Conservation (phyloP, 2,329 filamentous ascomycete species). For the Arthrobotrys pseudoclavata region DNA sequence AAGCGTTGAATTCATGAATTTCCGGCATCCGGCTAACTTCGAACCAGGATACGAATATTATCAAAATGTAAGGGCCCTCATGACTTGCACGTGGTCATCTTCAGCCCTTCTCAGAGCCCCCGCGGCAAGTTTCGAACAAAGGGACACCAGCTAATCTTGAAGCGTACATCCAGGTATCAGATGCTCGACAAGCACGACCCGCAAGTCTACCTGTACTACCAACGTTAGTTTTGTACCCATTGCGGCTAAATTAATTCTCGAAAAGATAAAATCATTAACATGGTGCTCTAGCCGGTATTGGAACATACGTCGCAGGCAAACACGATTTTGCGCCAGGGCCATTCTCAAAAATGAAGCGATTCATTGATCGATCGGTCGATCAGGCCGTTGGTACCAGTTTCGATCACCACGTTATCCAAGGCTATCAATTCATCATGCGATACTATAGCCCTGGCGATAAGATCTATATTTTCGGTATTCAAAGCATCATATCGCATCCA, state of each 20-base stretch:
- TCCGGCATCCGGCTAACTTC: slow-evolving; percentile 2
- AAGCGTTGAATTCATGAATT: background rate
- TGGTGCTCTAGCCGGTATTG: slow-evolving; percentile 74
- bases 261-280: background rate
- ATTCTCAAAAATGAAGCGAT: slow-evolving; percentile 73
- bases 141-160: slow-evolving; percentile 66
- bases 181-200: slow-evolving; percentile 60
- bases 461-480: slow-evolving; percentile 61
- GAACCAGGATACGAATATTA: slow-evolving; percentile 55
- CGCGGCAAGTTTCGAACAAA: slow-evolving; percentile 20
- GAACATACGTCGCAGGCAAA: slow-evolving; percentile 75
- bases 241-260: background rate
- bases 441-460: slow-evolving; percentile 74
- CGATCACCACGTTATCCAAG: slow-evolving; percentile 70
- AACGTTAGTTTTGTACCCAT: slow-evolving; percentile 68
- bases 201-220: slow-evolving; percentile 70
- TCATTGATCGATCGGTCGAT: slow-evolving; percentile 81
- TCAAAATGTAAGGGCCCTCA: slow-evolving; percentile 42
- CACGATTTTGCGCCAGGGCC: slow-evolving; percentile 58
- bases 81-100: background rate
- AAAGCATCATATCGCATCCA: slow-evolving; percentile 73
- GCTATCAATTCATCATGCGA: slow-evolving; percentile 77
- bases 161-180: slow-evolving; percentile 44
- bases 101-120: background rate
- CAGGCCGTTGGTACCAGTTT: slow-evolving; percentile 78